These are phyloP conservation scores for Talaromyces adpressus DNA, from an alignment of 495 filamentous ascomycete species.

Conservation along the genomic window DNA sequence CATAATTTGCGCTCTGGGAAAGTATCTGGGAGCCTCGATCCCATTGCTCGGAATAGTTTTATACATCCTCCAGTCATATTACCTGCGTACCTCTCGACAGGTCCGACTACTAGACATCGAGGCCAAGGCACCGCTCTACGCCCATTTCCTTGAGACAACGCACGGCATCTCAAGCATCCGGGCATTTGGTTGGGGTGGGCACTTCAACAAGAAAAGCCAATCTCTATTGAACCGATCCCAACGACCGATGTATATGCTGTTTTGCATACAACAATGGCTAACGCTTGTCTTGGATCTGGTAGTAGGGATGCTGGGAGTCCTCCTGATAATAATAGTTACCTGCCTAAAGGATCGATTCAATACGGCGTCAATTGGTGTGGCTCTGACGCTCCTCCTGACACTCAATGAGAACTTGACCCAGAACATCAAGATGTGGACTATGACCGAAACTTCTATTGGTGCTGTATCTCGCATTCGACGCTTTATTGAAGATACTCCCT, in stretches of 20 bases:
- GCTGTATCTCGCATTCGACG: constrained; percentile 36
- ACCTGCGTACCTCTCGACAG: constrained; percentile 57
- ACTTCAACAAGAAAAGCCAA: constrained; percentile 39
- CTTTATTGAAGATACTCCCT: constrained; percentile 27
- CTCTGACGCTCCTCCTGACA: constrained; percentile 48
- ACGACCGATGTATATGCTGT: constrained; percentile 52
- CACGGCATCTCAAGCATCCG: constrained; percentile 45
- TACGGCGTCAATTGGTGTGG: constrained; percentile 43
- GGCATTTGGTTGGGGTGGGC: constrained; percentile 49
- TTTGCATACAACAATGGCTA: constrained; percentile 47
- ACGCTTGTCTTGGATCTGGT: constrained; percentile 43
- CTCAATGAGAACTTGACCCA: constrained; percentile 39
- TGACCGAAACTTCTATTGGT: constrained; percentile 45
- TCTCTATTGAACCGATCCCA: constrained; percentile 50
- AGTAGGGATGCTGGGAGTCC: constrained; percentile 30
- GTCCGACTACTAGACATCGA: constrained; percentile 58
- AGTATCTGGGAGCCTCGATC: constrained; percentile 19
- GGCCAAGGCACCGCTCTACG: constrained; percentile 52
- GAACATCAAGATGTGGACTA: constrained; percentile 40
- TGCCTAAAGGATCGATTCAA: constrained; percentile 12
- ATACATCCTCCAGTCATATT: constrained; percentile 45
- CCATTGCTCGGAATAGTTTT: constrained; percentile 22
- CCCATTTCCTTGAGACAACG: constrained; percentile 50
- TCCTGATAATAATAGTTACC: constrained; percentile 14
- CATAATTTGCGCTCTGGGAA: constrained; percentile 20